Percentiles rank a stretch among this genome's conserved stretches.
These are phyloP conservation scores for Cenchrus purpureus DNA, from an alignment of 176 grass and related monocot genomes.

Conservation along the genomic window DNA sequence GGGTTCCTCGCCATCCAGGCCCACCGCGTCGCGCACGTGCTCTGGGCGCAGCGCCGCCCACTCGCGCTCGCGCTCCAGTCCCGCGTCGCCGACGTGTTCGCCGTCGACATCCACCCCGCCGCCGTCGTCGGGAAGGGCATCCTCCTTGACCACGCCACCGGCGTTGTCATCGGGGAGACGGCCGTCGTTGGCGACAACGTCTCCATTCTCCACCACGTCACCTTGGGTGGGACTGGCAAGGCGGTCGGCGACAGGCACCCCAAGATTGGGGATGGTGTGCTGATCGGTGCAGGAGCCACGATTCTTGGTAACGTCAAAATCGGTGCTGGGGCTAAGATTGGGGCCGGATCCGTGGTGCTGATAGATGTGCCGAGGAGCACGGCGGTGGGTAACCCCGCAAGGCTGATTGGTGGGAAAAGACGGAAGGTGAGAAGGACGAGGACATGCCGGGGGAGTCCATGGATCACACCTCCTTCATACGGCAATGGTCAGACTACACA, in stretches of 20 bases:
- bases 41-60: conserved; percentile 70
- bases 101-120: conserved; percentile 93
- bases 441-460: conserved; percentile 86
- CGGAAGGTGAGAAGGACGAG: conserved; percentile 50
- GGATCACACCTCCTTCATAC: conserved; percentile 98
- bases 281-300: conserved; percentile 88
- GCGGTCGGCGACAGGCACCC: conserved; percentile 87
- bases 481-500: conserved; percentile 87
- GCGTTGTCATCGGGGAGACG: conserved; percentile 93
- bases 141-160: conserved; percentile 95
- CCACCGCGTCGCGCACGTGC: conserved; percentile 77
- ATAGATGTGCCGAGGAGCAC: conserved; percentile 88
- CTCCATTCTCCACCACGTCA: conserved; percentile 97
- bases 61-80: conserved; percentile 89
- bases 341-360: conserved; percentile 83
- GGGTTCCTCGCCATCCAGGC: conserved; percentile 98
- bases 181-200: conserved; percentile 92
- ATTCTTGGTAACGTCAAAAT: conserved; percentile 90
- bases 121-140: conserved; percentile 81
- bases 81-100: conserved; percentile 89
- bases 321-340: conserved; percentile 90
- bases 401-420: conserved; percentile 60
- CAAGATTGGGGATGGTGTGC: conserved; percentile 84
- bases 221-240: conserved; percentile 87
- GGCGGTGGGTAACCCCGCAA: conserved; percentile 88